Percentiles rank a stretch among this genome's conserved stretches.
phyloP scores from a whole-genome alignment of 495 filamentous ascomycete genomes.

The Penicillium parvum region DNA sequence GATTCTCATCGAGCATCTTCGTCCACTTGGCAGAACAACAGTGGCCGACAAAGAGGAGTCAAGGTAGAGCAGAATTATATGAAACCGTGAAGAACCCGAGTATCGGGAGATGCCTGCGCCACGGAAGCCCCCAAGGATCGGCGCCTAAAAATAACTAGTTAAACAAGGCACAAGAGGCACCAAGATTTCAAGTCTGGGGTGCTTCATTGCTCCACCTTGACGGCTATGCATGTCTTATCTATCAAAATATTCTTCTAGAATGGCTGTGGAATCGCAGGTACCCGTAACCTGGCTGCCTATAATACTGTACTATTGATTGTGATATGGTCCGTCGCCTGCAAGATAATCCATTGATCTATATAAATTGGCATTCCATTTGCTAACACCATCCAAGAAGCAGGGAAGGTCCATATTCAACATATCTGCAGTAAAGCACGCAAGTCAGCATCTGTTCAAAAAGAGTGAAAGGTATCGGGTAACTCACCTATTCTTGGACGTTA shows the following conservation, averaged over 20 bases:
- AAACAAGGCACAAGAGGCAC: slow-evolving; percentile 5
- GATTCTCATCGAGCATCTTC: slow-evolving; percentile 89
- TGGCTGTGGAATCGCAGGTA: slow-evolving; percentile 7
- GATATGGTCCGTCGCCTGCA: not conserved
- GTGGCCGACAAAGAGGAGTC: not conserved
- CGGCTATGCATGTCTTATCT: slow-evolving; percentile 8
- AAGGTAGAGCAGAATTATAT: not conserved
- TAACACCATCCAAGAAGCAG: not conserved
- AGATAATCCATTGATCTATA: not conserved
- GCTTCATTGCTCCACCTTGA: slow-evolving; percentile 3
- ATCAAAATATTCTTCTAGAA: not conserved
- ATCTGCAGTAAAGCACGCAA: not conserved
- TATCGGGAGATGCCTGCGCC: slow-evolving; percentile 13
- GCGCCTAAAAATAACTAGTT: slow-evolving; percentile 20
- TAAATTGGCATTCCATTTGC: not conserved
- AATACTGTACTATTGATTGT: not conserved
- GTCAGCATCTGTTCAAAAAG: not conserved
- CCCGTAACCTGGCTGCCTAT: slow-evolving; percentile 10
- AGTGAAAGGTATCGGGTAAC: not conserved
- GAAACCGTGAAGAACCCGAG: not conserved
- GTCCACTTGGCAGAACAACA: not conserved
- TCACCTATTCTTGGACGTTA: not conserved
- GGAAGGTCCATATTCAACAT: slow-evolving; percentile 2
- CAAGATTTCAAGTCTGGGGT: slow-evolving; percentile 11
- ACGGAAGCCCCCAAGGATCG: slow-evolving; percentile 15